Evolutionary conservation across 345 rosid species (phyloP).

Genomic region (Draba incana): DNA sequence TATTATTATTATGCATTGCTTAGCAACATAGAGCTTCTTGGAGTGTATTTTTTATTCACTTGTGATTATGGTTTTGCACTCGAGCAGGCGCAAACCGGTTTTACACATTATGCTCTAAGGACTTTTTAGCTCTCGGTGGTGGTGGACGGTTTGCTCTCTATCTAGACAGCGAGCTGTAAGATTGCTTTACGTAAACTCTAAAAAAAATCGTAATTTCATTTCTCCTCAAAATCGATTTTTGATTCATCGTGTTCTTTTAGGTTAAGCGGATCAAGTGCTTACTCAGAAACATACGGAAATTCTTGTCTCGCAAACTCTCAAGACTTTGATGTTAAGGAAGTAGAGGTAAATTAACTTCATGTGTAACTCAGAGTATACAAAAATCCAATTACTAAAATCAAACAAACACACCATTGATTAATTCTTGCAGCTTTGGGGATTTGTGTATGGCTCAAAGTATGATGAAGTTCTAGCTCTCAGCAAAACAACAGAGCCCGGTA

Average conservation of each 20-base stretch:
- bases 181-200: constrained; percentile 26
- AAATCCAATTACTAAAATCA: background rate
- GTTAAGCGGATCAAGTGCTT: constrained; percentile 85
- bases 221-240: background rate
- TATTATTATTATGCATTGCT: constrained; percentile 1
- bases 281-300: constrained; percentile 91
- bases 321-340: constrained; percentile 85
- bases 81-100: constrained; percentile 88
- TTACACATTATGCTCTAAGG: constrained; percentile 81
- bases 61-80: constrained; percentile 17
- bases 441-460: constrained; percentile 77
- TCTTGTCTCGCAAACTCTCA: constrained; percentile 80
- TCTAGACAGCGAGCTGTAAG: constrained; percentile 89
- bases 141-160: constrained; percentile 95
- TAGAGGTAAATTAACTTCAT: constrained; percentile 65
- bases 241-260: constrained; percentile 42
- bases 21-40: background rate
- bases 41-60: constrained; percentile 9
- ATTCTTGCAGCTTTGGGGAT: constrained; percentile 82
- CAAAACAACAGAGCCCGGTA: constrained; percentile 69
- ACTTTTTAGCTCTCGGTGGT: constrained; percentile 87
- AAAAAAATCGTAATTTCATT: background rate
- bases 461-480: constrained; percentile 81
- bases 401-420: background rate
- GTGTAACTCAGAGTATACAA: no score